Evolutionary conservation across 1,139 yeast genomes (phyloP).

Genomic region (Yamadazyma songkhlaensis): DNA sequence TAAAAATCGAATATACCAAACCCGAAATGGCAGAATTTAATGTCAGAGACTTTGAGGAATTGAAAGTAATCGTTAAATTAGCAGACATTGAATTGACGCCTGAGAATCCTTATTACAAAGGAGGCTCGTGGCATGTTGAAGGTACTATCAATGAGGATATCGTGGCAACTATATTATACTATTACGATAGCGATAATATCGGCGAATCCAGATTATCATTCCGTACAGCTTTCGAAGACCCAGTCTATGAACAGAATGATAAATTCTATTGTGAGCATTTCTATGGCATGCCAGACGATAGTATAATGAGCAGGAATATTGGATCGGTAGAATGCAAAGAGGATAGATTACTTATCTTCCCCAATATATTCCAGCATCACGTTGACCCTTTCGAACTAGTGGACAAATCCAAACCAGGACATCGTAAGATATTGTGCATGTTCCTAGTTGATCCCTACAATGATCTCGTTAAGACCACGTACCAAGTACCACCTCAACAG

Average conservation of each 20-base stretch:
- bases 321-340: constrained; percentile 27
- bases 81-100: constrained; percentile 45
- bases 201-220: constrained; percentile 33
- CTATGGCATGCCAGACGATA: constrained; percentile 31
- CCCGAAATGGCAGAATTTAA: constrained; percentile 20
- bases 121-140: constrained; percentile 48
- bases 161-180: constrained; percentile 41
- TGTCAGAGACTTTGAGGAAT: constrained; percentile 16
- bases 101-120: constrained; percentile 34
- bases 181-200: constrained; percentile 42
- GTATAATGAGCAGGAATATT: constrained; percentile 16
- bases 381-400: constrained; percentile 36
- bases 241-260: constrained; percentile 37
- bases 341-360: constrained; percentile 34
- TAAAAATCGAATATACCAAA: background rate
- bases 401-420: constrained; percentile 35
- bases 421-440: constrained; percentile 39
- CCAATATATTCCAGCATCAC: constrained; percentile 39
- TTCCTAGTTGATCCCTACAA: constrained; percentile 40
- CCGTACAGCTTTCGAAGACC: constrained; percentile 30
- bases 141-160: constrained; percentile 43
- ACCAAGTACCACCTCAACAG: constrained; percentile 42
- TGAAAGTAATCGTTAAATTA: constrained; percentile 40
- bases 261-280: constrained; percentile 18
- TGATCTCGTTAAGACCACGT: constrained; percentile 25